Base-by-base conservation (phyloP, 2,329 filamentous ascomycete genomes). In the Botrytis pseudocinerea region DNA sequence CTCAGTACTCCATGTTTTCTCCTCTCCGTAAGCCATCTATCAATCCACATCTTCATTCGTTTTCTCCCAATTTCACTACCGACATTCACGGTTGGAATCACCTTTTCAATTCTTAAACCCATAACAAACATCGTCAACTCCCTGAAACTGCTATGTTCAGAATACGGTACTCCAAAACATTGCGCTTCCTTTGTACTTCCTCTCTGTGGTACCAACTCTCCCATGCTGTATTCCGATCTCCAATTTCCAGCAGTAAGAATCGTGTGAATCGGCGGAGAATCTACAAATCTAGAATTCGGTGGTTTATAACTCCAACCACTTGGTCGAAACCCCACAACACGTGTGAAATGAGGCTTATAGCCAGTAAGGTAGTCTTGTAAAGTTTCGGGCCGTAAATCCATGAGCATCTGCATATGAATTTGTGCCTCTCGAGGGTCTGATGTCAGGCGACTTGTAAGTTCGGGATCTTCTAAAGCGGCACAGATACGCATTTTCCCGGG, bases 331-430 rank as follows among this genome's bases (percentile, higher is more conserved):
- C 95, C 96, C 28, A 98, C 92, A 63, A 97, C 90, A 70, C 93
- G 91, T 22, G 90, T 90, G 81, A 98, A 99, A 77, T 93, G 90
- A 10, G 92, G 91, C 75, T 91, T 92, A 83, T 94, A 93, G 51
- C 88, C 87, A 78, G 91, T 89, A 9, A 98, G 88, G 79, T 99
- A 99, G 74, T 97, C 95, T 76, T 93, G 90, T 1, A 99, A 86
- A 0, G 95, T 97, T 77, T 98, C 95, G 48, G 94, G 91, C 40
- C 94, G 91, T 77, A 99, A 94, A 82, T 98, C 95, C 86, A 96
- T 96, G 16, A 99, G 86, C 78, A 93, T 94, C 78, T 97, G 97
- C 95, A 99, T 98, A 83, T 99, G 96, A 0, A 99, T 94, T 82
- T 98, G 95, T 0, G 96, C 96, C 78, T 93, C 93, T 35, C 88